Percentiles rank a stretch among this genome's conserved stretches.
Evolutionary conservation across 2,329 filamentous ascomycete genomes (phyloP).

Genomic region (Epichloe elymi): DNA sequence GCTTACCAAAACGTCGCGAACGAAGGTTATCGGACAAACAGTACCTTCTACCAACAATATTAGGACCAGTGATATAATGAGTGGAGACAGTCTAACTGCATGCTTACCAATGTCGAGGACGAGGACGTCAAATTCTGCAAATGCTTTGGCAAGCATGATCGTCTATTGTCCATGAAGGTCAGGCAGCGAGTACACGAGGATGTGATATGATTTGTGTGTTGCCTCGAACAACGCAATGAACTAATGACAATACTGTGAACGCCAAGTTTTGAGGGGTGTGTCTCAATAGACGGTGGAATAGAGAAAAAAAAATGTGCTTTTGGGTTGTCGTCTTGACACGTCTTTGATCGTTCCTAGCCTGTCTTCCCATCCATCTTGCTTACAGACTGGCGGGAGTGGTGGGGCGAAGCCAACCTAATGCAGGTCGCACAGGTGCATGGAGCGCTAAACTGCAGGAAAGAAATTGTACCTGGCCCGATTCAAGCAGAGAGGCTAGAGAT

Average conservation of each 20-base stretch:
- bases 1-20: slow-evolving; percentile 71
- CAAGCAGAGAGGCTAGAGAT: background rate
- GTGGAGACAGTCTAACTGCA: slow-evolving; percentile 4
- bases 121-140: slow-evolving; percentile 19
- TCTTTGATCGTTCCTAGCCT: background rate
- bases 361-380: background rate
- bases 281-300: background rate
- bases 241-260: background rate
- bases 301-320: background rate
- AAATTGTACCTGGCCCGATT: background rate
- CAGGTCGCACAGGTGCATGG: background rate
- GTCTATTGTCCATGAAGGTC: background rate
- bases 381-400: background rate
- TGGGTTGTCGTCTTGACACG: background rate
- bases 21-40: slow-evolving; percentile 72
- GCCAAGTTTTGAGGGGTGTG: background rate
- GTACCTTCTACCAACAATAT: slow-evolving; percentile 51
- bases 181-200: too few relatives aligned
- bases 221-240: too few relatives aligned
- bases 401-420: background rate
- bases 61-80: background rate
- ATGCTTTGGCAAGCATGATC: slow-evolving; percentile 7
- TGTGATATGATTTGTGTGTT: too few relatives aligned
- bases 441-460: background rate
- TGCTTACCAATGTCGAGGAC: slow-evolving; percentile 25